Base-by-base conservation (phyloP, 2,329 filamentous ascomycete genomes). In the Cladorrhinum sp. region DNA sequence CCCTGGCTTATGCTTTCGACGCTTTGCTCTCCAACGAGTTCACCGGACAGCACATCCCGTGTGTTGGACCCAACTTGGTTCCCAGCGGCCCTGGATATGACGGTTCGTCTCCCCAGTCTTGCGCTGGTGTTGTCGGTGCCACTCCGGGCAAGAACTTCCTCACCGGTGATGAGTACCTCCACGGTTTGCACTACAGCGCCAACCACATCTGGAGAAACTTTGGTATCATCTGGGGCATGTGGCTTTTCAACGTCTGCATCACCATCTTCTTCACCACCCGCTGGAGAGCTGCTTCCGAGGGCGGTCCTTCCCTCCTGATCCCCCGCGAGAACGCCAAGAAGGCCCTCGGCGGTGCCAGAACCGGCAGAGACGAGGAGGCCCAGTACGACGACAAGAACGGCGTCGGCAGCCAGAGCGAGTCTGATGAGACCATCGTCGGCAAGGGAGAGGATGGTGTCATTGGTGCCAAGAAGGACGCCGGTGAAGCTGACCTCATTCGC, bases 11-110 rank as follows among this genome's bases (percentile, higher is more conserved):
- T 60, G 85, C 79, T 0, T 92, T 91, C 60, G 85, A 91, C 64
- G 82, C 82, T 0, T 72, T 92, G 0, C 78, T 91, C 68, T 78
- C 85, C 0, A 92, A 92, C 66, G 89, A 92, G 69, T 91, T 92
- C 60, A 79, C 88, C 64, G 75, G 74, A 32, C 75, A 88, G 68
- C 76, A 68, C 1, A 79, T 85, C 18, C 73, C 76, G 1, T 86
- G 84, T 60, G 78, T 78, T 2, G 77, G 74, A 2, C 64, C 62
- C 25, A 83, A 82, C 61, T 71, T 86, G 5, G 75, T 85, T 2
- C 83, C 83, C 0, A 77, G 70, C 53, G 81, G 82, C 0, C 74
- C 78, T 0, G 74, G 75, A 1, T 87, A 84, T 59, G 54, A 68
- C 68, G 62, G 81, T 73, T 36, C 65, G 0, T 66, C 63, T 4